Evolutionary conservation across 73 alveolate species (phyloP).

Genomic region (Stentor coeruleus): DNA sequence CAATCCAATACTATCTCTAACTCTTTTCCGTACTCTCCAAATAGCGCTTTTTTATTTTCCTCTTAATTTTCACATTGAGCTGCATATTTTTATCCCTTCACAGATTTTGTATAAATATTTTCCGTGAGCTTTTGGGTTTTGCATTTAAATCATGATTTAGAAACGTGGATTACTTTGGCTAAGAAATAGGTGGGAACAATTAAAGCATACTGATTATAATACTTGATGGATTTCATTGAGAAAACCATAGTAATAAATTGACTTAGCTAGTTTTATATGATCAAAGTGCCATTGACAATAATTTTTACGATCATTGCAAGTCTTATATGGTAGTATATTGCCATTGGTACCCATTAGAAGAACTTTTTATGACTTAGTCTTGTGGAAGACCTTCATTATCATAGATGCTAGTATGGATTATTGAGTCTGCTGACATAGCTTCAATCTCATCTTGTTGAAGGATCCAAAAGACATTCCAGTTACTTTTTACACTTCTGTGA

Average conservation of each 20-base stretch:
- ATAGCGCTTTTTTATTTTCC: constrained; percentile 24
- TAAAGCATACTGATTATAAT: constrained; percentile 62
- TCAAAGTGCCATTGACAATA: constrained; percentile 98
- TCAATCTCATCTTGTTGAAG: constrained; percentile 61
- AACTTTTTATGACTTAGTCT: constrained; percentile 76
- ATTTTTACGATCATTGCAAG: constrained; percentile 74
- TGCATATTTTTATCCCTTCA: constrained; percentile 57
- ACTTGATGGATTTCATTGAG: constrained; percentile 64
- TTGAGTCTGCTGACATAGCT: constrained; percentile 54
- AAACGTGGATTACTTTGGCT: constrained; percentile 44
- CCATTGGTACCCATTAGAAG: constrained; percentile 91
- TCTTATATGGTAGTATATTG: constrained; percentile 57
- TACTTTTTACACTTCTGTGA: constrained; percentile 41
- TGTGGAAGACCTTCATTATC: constrained; percentile 75
- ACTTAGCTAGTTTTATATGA: constrained; percentile 75
- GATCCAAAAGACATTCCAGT: constrained; percentile 71
- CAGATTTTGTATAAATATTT: constrained; percentile 58
- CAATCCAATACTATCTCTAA: constrained; percentile 52
- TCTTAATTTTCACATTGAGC: constrained; percentile 36
- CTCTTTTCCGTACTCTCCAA: constrained; percentile 68
- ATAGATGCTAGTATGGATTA: constrained; percentile 49
- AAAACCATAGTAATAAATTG: constrained; percentile 87
- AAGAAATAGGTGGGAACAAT: constrained; percentile 34
- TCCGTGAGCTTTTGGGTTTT: constrained; percentile 68
- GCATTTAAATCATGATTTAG: constrained; percentile 44